These are phyloP conservation scores for Hibiscus syriacus DNA, from an alignment of 345 rosid genomes.

Conservation along the genomic window DNA sequence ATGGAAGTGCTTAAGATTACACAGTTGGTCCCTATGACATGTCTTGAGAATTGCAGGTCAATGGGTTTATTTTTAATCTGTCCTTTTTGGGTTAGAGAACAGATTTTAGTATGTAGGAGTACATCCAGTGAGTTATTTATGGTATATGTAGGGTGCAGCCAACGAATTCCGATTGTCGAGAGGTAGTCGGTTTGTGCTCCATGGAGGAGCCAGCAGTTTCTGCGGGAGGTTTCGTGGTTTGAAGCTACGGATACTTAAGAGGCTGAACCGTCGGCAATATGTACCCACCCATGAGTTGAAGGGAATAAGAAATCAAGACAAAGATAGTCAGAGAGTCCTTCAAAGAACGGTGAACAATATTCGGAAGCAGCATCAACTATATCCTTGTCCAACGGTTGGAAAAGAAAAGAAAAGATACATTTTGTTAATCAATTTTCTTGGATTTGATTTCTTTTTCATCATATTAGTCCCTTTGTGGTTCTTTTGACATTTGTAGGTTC, in stretches of 20 bases:
- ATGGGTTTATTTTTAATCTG: background rate
- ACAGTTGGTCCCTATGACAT: background rate
- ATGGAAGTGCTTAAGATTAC: too few relatives aligned
- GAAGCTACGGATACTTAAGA: constrained; percentile 35
- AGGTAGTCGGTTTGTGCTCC: constrained; percentile 24
- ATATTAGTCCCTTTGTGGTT: background rate
- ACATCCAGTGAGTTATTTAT: background rate
- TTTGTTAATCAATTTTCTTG: background rate
- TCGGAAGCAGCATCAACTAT: constrained; percentile 11
- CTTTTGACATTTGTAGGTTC: constrained; percentile 3
- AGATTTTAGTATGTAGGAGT: background rate
- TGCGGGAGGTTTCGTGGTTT: constrained; percentile 40
- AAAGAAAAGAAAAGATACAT: background rate
- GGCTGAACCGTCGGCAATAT: constrained; percentile 24
- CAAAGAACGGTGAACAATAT: constrained; percentile 22
- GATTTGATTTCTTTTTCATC: background rate
- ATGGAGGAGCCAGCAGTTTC: constrained; percentile 31
- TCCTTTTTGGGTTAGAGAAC: background rate
- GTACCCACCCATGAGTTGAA: constrained; percentile 26
- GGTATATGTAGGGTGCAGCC: constrained; percentile 25
- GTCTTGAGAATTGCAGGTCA: background rate
- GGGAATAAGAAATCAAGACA: constrained; percentile 30
- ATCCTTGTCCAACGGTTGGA: constrained; percentile 18
- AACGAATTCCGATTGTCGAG: constrained; percentile 18
- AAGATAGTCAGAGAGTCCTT: constrained; percentile 17